Evolutionary conservation across 805 yeast genomes (phyloP).

Genomic region (Schizosaccharomyces japonicus): DNA sequence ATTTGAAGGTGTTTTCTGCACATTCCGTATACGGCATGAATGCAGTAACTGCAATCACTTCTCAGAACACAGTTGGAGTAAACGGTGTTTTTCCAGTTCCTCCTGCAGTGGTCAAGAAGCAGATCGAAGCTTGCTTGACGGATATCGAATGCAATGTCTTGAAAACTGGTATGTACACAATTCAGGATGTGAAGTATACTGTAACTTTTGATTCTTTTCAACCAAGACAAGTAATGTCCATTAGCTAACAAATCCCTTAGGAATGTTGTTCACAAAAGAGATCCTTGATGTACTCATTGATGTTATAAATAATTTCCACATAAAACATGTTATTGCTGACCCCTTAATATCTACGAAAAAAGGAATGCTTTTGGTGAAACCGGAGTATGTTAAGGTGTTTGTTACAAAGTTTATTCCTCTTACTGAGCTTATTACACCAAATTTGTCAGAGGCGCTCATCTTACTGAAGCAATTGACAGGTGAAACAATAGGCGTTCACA

Average conservation of each 20-base stretch:
- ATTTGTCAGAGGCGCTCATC: conserved; percentile 37
- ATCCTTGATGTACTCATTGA: conserved; percentile 27
- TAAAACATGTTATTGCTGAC: conserved; percentile 34
- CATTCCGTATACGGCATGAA: conserved; percentile 33
- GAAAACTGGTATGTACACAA: conserved; percentile 46
- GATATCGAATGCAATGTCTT: conserved; percentile 45
- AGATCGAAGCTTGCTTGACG: conserved; percentile 29
- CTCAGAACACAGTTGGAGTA: conserved; percentile 40
- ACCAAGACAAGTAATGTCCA: no score
- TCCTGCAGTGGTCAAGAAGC: conserved; percentile 21
- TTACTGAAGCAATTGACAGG: conserved; percentile 12
- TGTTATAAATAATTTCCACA: conserved; percentile 16
- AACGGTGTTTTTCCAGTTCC: conserved; percentile 20
- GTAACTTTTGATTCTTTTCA: no score
- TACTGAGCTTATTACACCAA: conserved; percentile 53
- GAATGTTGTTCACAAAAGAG: conserved; percentile 26
- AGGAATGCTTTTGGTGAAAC: conserved; percentile 37
- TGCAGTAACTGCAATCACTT: conserved; percentile 55
- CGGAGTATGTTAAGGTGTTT: conserved; percentile 22
- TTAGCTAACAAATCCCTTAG: no score
- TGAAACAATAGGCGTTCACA: background rate
- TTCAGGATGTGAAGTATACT: no score
- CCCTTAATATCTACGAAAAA: conserved; percentile 64
- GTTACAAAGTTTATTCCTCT: conserved; percentile 23
- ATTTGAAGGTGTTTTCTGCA: conserved; percentile 3